Conservation (phyloP, 768 basidiomycete genomes). For the Termitomyces sp. region DNA sequence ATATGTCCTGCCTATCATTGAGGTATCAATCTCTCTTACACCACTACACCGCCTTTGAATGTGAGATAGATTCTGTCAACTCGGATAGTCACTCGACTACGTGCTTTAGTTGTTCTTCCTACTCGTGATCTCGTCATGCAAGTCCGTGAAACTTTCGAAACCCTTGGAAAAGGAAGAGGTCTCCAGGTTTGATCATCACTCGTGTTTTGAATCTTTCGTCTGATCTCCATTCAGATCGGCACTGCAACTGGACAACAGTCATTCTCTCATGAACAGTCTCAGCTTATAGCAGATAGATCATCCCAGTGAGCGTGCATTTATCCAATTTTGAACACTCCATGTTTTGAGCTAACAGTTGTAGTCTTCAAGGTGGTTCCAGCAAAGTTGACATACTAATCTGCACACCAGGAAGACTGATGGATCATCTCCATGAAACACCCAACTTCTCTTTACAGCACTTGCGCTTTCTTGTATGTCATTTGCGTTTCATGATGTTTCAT, state of each 20-base stretch:
- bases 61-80: constrained; percentile 60
- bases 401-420: constrained; percentile 93
- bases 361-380: constrained; percentile 81
- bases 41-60: constrained; percentile 1
- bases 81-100: constrained; percentile 76
- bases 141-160: constrained; percentile 90
- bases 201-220: background rate
- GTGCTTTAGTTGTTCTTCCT: constrained; percentile 88
- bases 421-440: constrained; percentile 84
- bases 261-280: constrained; percentile 86
- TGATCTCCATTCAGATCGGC: constrained; percentile 45
- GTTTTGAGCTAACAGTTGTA: constrained; percentile 26
- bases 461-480: constrained; percentile 75
- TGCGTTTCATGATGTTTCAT: background rate
- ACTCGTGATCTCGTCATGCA: constrained; percentile 92
- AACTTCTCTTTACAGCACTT: constrained; percentile 94
- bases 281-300: constrained; percentile 63
- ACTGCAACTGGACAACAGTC: constrained; percentile 93
- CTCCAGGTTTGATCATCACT: constrained; percentile 57
- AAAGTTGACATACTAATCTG: constrained; percentile 93
- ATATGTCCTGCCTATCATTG: constrained; percentile 92
- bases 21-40: constrained; percentile 44
- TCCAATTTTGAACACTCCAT: background rate
- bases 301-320: constrained; percentile 37
- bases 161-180: constrained; percentile 78